Evolutionary conservation across 106 monocot species (phyloP).

Genomic region (Allium cepa): DNA sequence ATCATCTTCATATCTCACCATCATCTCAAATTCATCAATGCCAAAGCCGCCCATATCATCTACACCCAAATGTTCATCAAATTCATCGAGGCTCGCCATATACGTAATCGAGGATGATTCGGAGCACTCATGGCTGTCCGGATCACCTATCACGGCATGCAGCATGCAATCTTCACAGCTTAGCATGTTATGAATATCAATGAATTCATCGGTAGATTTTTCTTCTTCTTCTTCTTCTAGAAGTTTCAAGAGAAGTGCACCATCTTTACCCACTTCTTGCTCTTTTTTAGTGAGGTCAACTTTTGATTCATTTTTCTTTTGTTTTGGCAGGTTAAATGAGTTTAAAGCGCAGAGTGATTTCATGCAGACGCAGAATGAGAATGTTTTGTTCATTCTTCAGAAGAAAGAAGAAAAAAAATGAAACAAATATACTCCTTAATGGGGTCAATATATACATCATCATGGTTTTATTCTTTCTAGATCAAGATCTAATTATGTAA

Average conservation of each 20-base stretch:
- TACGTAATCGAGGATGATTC: neutral
- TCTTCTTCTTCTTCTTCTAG: neutral
- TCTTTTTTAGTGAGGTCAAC: no score
- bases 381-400: no score
- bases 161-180: neutral
- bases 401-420: no score
- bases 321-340: no score
- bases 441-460: no score
- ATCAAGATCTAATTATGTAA: no score
- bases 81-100: neutral
- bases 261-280: neutral
- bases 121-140: constrained; percentile 1
- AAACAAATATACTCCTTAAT: no score
- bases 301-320: no score
- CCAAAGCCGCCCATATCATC: neutral
- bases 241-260: constrained; percentile 1
- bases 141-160: neutral
- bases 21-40: neutral
- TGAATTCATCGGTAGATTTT: neutral
- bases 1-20: neutral
- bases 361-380: no score
- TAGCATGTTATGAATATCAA: neutral
- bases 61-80: neutral
- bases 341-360: no score
- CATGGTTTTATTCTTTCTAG: no score